Base-by-base conservation (phyloP, 1,284 basidiomycete species). In the Papiliotrema flavescens region DNA sequence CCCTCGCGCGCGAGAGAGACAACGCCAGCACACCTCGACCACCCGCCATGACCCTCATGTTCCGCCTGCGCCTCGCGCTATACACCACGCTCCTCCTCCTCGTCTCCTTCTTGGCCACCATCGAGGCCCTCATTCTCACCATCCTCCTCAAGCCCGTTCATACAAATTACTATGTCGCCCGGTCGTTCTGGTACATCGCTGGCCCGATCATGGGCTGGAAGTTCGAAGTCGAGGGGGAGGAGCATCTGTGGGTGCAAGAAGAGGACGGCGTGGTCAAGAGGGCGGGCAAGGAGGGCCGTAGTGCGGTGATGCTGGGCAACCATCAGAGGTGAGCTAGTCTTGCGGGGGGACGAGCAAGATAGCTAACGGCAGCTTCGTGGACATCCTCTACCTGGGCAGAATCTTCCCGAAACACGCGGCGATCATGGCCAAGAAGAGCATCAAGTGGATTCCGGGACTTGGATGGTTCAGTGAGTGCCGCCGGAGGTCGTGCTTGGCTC, bases 361-460 rank as follows among this genome's bases (percentile, higher is more conserved):
- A 42, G 35, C 45, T 44, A 23, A 62, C 52, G 42, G 5, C 57
- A 79, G 88, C 65, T 89, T 93, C 83, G 76, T 96, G 51, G 92
- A 95, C 76, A 83, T 96, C 56, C 75, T 93, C 41, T 85, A 87
- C 65, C 81, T 98, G 47, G 94, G 88, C 56, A 83, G 90, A 61
- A 83, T 94, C 63, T 90, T 97, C 79, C 96, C 93, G 24, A 83
- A 83, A 61, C 82, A 83, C 56, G 84, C 90, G 15, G 84, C 88
- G 17, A 95, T 99, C 70, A 93, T 95, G 85, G 87, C 93, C 28
- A 99, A 99, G 81, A 88, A 89, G 70, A 88, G 90, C 55, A 79
- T 98, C 36, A 85, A 88, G 66, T 92, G 82, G 80, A 80, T 85
- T 1, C 96, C 96, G 0, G 69, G 87, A 7, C 81, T 99, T 11